Base-by-base conservation (phyloP, 257 asterid genomes). In the Verbena officinalis region DNA sequence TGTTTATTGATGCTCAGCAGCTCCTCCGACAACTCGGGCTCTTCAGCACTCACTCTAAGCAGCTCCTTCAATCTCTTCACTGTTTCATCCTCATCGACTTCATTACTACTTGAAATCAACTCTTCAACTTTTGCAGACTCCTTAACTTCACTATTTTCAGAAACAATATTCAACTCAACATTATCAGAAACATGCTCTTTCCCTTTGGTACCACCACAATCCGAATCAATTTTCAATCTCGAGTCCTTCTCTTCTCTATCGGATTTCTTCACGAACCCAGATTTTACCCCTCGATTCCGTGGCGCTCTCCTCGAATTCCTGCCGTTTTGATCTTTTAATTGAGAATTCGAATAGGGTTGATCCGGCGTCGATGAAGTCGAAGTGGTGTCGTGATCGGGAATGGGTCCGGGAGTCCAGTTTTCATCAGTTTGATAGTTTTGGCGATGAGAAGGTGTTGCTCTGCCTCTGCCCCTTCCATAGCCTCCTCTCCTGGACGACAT, bases 1-100 rank as follows among this genome's bases (percentile, higher is more conserved):
- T 89, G 97, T 65, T 75, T 76, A 79, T 87, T 89, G 71, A 73
- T 58, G 49, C 68, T 79, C 38, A 84, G 67, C 74, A 68, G 73
- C 65, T 85, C 94, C 60, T 76, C 86, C 1, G 95, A 72, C 62
- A 87, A 58, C 61, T 73, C 81, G 0, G 67, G 77, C 66, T 85
- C 90, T 38, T 79, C 72, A 59, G 21, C 73, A 7, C 82, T 55
- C 68, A 82, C 42, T 48, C 76, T 75, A 54, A 89, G n/a, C n/a
- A 27, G 65, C 79, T 85, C 85, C 59, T 76, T 66, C 20, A 89
- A 69, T 67, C 84, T 84, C 62, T 55, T 80, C 51, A 77, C 55
- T 39, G 67, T 60, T 48, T 66, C 85, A 73, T 80, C 78, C 59
- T 60, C 76, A 21, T 58, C 78, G 9, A 34, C 48, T 17, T 30